phyloP scores from a whole-genome alignment of 371 early-diverging fungal species.

The Mucor irregularis region DNA sequence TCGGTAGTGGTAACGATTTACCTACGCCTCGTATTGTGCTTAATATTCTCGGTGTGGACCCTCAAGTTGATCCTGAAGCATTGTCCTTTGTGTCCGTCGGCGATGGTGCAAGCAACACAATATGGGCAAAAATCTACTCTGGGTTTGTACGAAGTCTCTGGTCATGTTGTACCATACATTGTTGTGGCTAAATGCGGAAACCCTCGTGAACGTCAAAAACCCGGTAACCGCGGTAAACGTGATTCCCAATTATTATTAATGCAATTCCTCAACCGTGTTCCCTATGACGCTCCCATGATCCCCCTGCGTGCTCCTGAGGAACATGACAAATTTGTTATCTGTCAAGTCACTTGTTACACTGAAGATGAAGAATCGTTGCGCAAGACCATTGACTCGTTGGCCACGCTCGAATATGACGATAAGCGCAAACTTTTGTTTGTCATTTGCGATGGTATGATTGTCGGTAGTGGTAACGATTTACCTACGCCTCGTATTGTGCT shows the following conservation, averaged over 20 bases:
- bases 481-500: slow-evolving; percentile 95
- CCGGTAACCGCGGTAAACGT: slow-evolving; percentile 98
- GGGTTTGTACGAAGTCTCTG: slow-evolving; percentile 83
- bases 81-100: slow-evolving; percentile 87
- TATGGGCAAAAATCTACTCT: slow-evolving; percentile 90
- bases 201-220: slow-evolving; percentile 74
- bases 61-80: slow-evolving; percentile 79
- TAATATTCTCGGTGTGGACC: slow-evolving; percentile 86
- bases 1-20: slow-evolving; percentile 91
- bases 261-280: slow-evolving; percentile 97
- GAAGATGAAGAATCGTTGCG: slow-evolving; percentile 92
- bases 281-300: slow-evolving; percentile 88
- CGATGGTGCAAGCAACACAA: slow-evolving; percentile 87
- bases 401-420: slow-evolving; percentile 84
- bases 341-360: too few relatives aligned
- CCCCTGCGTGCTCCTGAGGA: too few relatives aligned
- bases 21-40: slow-evolving; percentile 96
- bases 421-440: slow-evolving; percentile 90
- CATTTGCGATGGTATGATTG: slow-evolving; percentile 85
- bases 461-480: slow-evolving; percentile 90
- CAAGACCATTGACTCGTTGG: slow-evolving; percentile 90
- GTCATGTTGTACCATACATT: slow-evolving; percentile 78
- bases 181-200: slow-evolving; percentile 94
- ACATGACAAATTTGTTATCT: too few relatives aligned
- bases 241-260: slow-evolving; percentile 99